Evolutionary conservation across 805 yeast genomes (phyloP), one percentile per base, ranked within the genome.

Genomic region (Candida andamanensis): DNA sequence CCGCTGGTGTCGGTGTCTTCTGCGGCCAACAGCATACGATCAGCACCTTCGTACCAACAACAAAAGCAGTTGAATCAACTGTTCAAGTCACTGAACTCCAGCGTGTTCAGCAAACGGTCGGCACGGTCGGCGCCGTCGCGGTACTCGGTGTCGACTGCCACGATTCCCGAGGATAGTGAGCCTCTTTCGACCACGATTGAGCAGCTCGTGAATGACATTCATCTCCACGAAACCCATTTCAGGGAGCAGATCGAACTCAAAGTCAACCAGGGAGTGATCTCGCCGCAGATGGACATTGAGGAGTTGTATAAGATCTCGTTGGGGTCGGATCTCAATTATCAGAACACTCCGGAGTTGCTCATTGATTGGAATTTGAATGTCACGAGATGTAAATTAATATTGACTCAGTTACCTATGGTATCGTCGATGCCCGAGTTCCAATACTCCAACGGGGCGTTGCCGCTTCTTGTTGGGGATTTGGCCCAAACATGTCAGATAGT

Each of bases 351-450:
- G 18, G 74, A 69, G 40, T 49, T 58, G 12, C 48, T 72, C 10
- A 57, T 72, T 9, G 77, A 71, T 44, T 72, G 77, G 77, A 70
- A 70, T 44, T 53, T 72, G 30, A 72, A 72, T 41, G 67, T 71
- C 26, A 63, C 75, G 12, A 49, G 78, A 29, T 67, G 73, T 30
- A 60, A 69, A 39, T 54, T 72, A 22, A 60, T 72, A 28, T 45
- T 70, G 21, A 58, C 56, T 3, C 58, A 50, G 30, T 41, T 65
- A 42, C 72, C 72, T 9, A 42, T 49, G 44, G 52, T 63, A 12
- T 52, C 64, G 2, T 53, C 65, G 1, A 51, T 56, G 11, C 67
- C 68, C 1, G 61, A 58, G 32, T 52, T 60, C 27, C 46, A 36
- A 19, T 63, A 63, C 42, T 50, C 57, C 15, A 41, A 47, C 30